Base-by-base conservation (phyloP, 805 yeast species). In the Barnettozyma populi region DNA sequence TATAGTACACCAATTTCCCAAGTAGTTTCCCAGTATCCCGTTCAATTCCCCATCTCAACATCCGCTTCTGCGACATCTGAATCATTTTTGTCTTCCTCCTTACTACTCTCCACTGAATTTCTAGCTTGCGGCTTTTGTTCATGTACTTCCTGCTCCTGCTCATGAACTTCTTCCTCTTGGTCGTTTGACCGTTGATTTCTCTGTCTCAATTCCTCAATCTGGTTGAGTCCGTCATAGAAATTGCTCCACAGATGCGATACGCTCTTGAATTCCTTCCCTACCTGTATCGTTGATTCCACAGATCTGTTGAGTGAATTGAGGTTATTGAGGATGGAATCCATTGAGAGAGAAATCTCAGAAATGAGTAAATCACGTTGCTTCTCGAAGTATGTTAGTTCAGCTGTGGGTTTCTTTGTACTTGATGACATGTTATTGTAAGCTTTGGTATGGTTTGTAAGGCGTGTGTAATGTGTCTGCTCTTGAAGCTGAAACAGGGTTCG, bases 201-300 rank as follows among this genome's bases (percentile, higher is more conserved):
- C 25, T 43, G 43, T 38, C 52, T 60, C 31, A 62, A 37, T 36
- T 56, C 56, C 19, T 61, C 63, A 29, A 53, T 49, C 36, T 68
- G 68, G 11, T 66, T 67, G 19, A 71, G 43, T 0, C 80, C 80
- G 57, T 79, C 78, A 56, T 85, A 84, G 57, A 85, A 84, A 34
- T 74, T 74, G 31, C 74, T 68, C 95, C 95, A 86, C 32, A 85
- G 68, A n/a, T 73, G 66, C 3, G 90, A 76, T 14, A 84, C 86
- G 44, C 78, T 76, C 48, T 84, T 86, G 56, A 85, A 86, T 50
- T 84, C 90, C 57, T 80, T 80, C 1, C 94, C 90, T 3, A 86
- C 87, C 20, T 84, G 83, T 14, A 84, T 74, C 2, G 82, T 76
- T 38, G 78, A 80, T 54, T 82, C 84, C 44, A 86, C 65, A 0